Conservation (phyloP, 306 rosid species). For the Begonia fuchsioides region DNA sequence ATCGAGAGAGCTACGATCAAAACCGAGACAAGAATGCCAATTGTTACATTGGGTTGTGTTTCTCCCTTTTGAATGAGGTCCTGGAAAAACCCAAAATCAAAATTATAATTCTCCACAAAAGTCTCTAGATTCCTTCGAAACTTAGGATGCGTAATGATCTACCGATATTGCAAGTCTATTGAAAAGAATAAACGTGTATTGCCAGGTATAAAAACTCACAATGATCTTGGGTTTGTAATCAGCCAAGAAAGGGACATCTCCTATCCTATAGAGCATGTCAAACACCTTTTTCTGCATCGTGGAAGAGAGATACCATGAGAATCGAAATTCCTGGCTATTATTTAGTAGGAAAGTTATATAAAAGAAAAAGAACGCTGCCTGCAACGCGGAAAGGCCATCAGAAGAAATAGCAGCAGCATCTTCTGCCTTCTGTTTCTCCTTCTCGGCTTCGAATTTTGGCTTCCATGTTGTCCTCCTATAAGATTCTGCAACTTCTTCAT, state of each 20-base stretch:
- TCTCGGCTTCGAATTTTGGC: slow-evolving; percentile 66
- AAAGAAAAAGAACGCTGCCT: slow-evolving; percentile 22
- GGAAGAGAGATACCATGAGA: too few species aligned
- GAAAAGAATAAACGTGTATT: too few species aligned
- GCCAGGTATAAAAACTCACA: slow-evolving; percentile 20
- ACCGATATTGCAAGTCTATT: too few species aligned
- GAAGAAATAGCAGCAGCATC: slow-evolving; percentile 39
- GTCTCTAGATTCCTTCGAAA: too few species aligned
- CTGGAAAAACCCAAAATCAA: slow-evolving; percentile 20
- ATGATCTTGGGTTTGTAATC: slow-evolving; percentile 40
- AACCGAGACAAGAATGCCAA: slow-evolving; percentile 56
- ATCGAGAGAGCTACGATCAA: slow-evolving; percentile 38
- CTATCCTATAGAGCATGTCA: slow-evolving; percentile 66
- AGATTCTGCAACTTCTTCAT: slow-evolving; percentile 56
- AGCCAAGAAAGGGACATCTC: slow-evolving; percentile 59
- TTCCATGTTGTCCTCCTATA: slow-evolving; percentile 71
- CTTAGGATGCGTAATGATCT: too few species aligned
- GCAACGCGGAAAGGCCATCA: slow-evolving; percentile 45
- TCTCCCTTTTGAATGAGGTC: slow-evolving; percentile 71
- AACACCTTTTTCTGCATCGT: slow-evolving; percentile 67
- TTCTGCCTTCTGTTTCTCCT: slow-evolving; percentile 71
- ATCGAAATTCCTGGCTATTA: neutral
- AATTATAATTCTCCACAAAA: too few species aligned
- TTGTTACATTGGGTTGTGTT: slow-evolving; percentile 61
- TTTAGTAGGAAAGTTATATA: neutral